Percentiles rank a stretch among this genome's conserved stretches.
Evolutionary conservation across 1,284 basidiomycete genomes (phyloP).

Genomic region (Tilletia indica): DNA sequence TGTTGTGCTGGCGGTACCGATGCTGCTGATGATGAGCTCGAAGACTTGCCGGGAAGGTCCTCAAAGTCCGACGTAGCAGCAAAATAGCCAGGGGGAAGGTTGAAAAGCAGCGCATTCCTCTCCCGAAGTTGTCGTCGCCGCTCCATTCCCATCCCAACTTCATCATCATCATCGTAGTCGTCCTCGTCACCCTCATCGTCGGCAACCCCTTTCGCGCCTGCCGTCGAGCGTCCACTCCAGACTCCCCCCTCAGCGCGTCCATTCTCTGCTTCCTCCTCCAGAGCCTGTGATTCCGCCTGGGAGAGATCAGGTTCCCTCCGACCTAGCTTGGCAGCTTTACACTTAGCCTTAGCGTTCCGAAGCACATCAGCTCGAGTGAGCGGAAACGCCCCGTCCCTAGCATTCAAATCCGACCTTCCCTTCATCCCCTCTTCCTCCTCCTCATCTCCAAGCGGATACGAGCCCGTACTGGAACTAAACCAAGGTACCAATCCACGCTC

Average conservation of each 20-base stretch:
- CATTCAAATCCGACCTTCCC: background rate
- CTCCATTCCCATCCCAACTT: background rate
- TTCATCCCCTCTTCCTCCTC: too few relatives aligned
- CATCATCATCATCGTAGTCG: background rate
- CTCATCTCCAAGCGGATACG: background rate
- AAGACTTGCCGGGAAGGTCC: background rate
- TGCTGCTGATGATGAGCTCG: background rate
- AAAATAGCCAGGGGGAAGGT: background rate
- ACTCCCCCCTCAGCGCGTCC: background rate
- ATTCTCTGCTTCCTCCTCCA: background rate
- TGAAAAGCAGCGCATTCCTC: constrained; percentile 7
- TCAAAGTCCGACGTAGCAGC: constrained; percentile 5
- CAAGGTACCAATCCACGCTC: constrained; percentile 5
- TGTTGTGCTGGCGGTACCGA: background rate
- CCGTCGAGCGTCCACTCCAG: background rate
- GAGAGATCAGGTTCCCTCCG: background rate
- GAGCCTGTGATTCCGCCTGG: background rate
- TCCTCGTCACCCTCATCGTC: background rate
- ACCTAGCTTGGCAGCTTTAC: constrained; percentile 5
- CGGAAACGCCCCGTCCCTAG: background rate
- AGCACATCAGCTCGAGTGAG: background rate
- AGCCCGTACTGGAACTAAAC: constrained; percentile 8
- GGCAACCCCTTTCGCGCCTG: background rate
- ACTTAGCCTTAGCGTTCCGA: constrained; percentile 2
- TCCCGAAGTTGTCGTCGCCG: background rate